Evolutionary conservation across 1,284 basidiomycete species (phyloP), one percentile per base, ranked within the genome.

Genomic region (Sphaerobolus stellatus): DNA sequence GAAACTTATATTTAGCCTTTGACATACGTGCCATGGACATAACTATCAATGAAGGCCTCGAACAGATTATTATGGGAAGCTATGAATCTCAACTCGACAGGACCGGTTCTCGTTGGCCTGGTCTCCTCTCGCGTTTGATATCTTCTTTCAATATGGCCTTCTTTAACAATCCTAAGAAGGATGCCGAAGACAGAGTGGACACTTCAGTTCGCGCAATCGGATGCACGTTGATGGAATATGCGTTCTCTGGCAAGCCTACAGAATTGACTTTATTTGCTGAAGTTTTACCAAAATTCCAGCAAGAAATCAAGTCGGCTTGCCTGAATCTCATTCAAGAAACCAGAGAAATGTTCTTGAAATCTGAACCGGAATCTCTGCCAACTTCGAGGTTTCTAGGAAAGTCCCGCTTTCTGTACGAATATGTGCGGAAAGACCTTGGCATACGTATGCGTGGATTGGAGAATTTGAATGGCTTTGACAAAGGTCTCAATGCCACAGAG

Each of bases 1-100:
- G n/a, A n/a, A n/a, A n/a, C n/a, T n/a, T n/a, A n/a, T n/a, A n/a
- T 43, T 43, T 27, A 43, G 41, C 41, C 41, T 27, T 43, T 27
- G 41, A 43, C 28, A 20, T 43, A 4, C 41, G 41, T 7, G 41
- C 41, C 20, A 24, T 43, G 41, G 22, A 43, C 13, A 6, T n/a
- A 13, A 43, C 13, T 27, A 20, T 43, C 41, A 27, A 24, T 20
- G 41, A 43, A 3, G 41, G 41, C 16, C 28, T 43, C 28, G 3
- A 22, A 43, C 22, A 43, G 13, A 43, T 43, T 18, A 43, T 43
- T 18, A 27, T 11, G 3, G 18, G 41, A 14, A 22, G n/a, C n/a
- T n/a, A n/a, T n/a, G n/a, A n/a, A n/a, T n/a, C n/a, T n/a, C n/a
- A n/a, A n/a, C n/a, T n/a, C n/a, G n/a, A n/a, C n/a, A n/a, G n/a